These are phyloP conservation scores for Arthroderma uncinatum DNA, from an alignment of 2,329 filamentous ascomycete genomes.

Conservation along the genomic window DNA sequence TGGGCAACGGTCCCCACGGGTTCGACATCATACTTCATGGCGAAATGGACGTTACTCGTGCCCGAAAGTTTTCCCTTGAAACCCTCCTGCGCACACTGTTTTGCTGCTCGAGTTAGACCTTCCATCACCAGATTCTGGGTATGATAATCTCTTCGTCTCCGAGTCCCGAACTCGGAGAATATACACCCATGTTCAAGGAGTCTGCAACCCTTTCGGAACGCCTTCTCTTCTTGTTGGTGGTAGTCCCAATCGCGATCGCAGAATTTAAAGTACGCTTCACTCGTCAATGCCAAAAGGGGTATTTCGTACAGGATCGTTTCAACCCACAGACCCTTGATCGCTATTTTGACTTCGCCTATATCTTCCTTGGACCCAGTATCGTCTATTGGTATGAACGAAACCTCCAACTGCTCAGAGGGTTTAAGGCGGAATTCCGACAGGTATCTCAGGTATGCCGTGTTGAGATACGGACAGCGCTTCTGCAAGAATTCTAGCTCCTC, in stretches of 20 bases:
- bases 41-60: slow-evolving; percentile 93
- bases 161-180: slow-evolving; percentile 88
- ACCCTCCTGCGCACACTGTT: slow-evolving; percentile 54
- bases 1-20: slow-evolving; percentile 88
- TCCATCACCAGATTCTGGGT: slow-evolving; percentile 87
- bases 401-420: slow-evolving; percentile 66
- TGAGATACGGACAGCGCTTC: slow-evolving; percentile 69
- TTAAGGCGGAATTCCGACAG: slow-evolving; percentile 70
- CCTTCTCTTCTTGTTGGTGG: slow-evolving; percentile 72
- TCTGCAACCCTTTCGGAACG: slow-evolving; percentile 65
- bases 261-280: slow-evolving; percentile 95
- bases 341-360: slow-evolving; percentile 63
- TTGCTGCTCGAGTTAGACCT: slow-evolving; percentile 68
- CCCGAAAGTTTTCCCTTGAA: slow-evolving; percentile 66
- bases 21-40: slow-evolving; percentile 76
- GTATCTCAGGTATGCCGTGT: slow-evolving; percentile 64
- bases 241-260: slow-evolving; percentile 90
- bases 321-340: slow-evolving; percentile 73
- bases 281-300: slow-evolving; percentile 78
- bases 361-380: slow-evolving; percentile 54
- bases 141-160: slow-evolving; percentile 82
- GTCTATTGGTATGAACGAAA: slow-evolving; percentile 48
- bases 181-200: slow-evolving; percentile 74
- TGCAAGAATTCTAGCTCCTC: slow-evolving; percentile 74
- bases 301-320: slow-evolving; percentile 98